A percentile compares a stretch with the other conserved stretches of the same genome.
These are phyloP conservation scores for Magnolia changhungtana DNA, from an alignment of 164 flowering plant genomes.

Conservation along the genomic window DNA sequence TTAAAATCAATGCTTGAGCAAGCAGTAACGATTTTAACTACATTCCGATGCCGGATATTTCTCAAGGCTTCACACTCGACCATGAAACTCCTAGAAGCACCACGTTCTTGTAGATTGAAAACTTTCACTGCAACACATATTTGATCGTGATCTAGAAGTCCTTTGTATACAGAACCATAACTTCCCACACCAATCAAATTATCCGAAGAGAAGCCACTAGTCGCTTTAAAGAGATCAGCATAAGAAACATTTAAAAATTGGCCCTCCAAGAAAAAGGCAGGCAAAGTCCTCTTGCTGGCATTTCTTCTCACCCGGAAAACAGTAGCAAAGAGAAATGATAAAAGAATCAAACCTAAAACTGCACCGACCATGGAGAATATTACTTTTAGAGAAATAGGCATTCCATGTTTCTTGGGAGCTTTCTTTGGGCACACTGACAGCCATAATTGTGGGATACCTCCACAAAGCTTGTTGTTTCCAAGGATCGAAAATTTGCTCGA, in stretches of 20 bases:
- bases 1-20: constrained; percentile 34
- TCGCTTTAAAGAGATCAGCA: constrained; percentile 23
- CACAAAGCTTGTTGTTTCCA: constrained; percentile 13
- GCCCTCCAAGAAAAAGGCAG: neutral
- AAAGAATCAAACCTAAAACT: neutral
- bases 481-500: constrained; percentile 17
- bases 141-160: constrained; percentile 6
- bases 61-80: constrained; percentile 36
- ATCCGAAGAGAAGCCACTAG: constrained; percentile 24
- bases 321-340: neutral
- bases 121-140: constrained; percentile 34
- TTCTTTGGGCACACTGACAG: constrained; percentile 10
- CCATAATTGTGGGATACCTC: constrained; percentile 5
- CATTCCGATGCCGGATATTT: constrained; percentile 32
- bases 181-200: constrained; percentile 36
- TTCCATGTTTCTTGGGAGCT: neutral
- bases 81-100: constrained; percentile 33
- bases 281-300: neutral
- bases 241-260: constrained; percentile 19
- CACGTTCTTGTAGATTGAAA: constrained; percentile 21
- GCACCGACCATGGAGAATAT: constrained; percentile 7
- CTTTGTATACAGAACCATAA: constrained; percentile 35
- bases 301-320: neutral
- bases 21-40: constrained; percentile 24
- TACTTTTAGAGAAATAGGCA: neutral